phyloP scores from a whole-genome alignment of 169 alveolate genomes.

The Cryptosporidium tyzzeri region DNA sequence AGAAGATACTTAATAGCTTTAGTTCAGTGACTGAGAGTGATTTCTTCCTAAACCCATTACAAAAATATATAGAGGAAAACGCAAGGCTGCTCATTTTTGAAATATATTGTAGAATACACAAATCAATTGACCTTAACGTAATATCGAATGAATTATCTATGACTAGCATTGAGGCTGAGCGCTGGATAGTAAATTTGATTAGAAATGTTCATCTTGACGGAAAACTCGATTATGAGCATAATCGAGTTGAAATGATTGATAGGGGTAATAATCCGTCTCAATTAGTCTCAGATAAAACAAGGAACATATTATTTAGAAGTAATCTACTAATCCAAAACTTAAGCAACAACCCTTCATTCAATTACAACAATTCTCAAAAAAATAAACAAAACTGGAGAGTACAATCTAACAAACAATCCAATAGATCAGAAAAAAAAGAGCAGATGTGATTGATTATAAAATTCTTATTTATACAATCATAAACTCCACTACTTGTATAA shows the following conservation, averaged over 20 bases:
- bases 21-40: constrained; percentile 83
- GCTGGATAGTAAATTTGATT: constrained; percentile 92
- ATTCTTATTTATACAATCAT: not conserved
- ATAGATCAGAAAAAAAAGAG: constrained; percentile 47
- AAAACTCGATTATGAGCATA: constrained; percentile 91
- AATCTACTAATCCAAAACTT: constrained; percentile 86
- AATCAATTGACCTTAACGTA: constrained; percentile 89
- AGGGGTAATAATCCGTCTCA: constrained; percentile 88
- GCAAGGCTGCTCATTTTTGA: constrained; percentile 90
- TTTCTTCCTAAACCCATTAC: constrained; percentile 86
- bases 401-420: constrained; percentile 27
- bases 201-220: constrained; percentile 90
- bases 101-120: constrained; percentile 92
- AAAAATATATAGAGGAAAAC: constrained; percentile 88
- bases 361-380: constrained; percentile 25
- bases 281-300: constrained; percentile 88
- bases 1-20: constrained; percentile 67
- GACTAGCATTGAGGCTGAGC: constrained; percentile 89
- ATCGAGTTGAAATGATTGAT: constrained; percentile 91
- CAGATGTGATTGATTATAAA: not conserved
- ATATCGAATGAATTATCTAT: constrained; percentile 89
- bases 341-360: constrained; percentile 67
- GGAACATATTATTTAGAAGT: constrained; percentile 84
- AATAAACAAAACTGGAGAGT: constrained; percentile 71
- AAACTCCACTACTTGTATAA: not conserved